phyloP scores from a whole-genome alignment of 139 green algal species.

The Coccomyxa sp. region DNA sequence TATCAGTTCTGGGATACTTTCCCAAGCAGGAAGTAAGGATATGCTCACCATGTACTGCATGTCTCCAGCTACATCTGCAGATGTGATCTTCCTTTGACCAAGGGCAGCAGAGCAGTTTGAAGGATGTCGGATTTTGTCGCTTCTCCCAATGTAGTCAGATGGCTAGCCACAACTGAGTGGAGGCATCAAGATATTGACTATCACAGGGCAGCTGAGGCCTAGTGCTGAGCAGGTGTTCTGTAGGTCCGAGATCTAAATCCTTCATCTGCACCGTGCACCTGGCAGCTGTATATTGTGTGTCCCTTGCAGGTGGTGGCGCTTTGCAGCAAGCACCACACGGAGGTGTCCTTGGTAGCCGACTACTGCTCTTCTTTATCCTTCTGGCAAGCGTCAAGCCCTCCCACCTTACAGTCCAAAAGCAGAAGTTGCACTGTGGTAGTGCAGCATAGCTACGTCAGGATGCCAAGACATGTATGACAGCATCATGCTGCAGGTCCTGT shows the following conservation, averaged over 20 bases:
- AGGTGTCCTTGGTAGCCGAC: conserved; percentile 13
- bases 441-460: too few relatives aligned
- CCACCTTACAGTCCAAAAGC: not conserved
- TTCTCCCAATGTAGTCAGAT: too few relatives aligned
- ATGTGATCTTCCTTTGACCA: not conserved
- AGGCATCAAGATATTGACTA: not conserved
- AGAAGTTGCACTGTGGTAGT: not conserved
- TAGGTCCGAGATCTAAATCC: not conserved
- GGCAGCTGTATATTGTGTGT: not conserved
- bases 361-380: conserved; percentile 12
- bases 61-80: not conserved
- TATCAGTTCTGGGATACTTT: conserved; percentile 15
- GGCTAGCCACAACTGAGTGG: not conserved
- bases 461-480: too few relatives aligned
- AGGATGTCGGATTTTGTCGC: too few relatives aligned
- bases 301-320: conserved; percentile 8
- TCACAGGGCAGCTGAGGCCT: not conserved
- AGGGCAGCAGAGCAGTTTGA: too few relatives aligned
- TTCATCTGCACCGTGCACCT: not conserved
- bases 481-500: too few relatives aligned
- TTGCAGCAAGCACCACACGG: conserved; percentile 17
- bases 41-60: not conserved
- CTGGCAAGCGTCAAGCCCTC: conserved; percentile 1
- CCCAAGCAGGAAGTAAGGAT: not conserved
- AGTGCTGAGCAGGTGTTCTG: not conserved